Evolutionary conservation across 768 basidiomycete species (phyloP), one percentile per base, ranked within the genome.

Genomic region (Mycena capillaripes): DNA sequence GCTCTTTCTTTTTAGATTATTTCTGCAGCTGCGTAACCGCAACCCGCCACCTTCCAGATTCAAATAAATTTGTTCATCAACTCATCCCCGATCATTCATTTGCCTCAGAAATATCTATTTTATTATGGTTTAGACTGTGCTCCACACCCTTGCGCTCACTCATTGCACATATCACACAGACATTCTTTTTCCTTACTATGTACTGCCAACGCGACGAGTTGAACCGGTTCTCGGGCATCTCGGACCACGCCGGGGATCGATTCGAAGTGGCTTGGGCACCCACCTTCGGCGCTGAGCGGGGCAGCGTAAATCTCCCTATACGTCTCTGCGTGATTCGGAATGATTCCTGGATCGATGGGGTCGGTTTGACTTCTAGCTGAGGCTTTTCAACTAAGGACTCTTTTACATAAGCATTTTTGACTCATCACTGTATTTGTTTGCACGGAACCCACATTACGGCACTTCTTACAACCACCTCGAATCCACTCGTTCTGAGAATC

Each of bases 91-190:
- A 36, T 34, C 38, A 19, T 57, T 57, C 56, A 36, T 25, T 38
- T 36, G 10, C 23, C 16, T 10, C 12, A n/a, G 36, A 57, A 57
- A 57, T 57, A 38, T 14, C 25, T 57, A 36, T 57, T n/a, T 38
- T 57, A 57, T 57, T 57, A 21, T 38, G 56, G 30, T 56, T 56
- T 56, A 29, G 32, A 56, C 53, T 56, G 32, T 56, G 53, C 29
- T 56, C 30, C 29, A 29, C 34, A 57, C n/a, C 56, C 5, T 42
- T 42, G 42, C 42, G 17, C 42, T 36, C 42, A 19, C 42, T 42
- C 12, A 19, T 14, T 17, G 42, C 34, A 38, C 21, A 34, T 57
- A 19, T 57, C 34, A n/a, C 56, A 57, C 56, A 38, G 56, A n/a
- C 56, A 57, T n/a, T 57, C 3, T n/a, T 57, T 38, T 38, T 25